phyloP scores from a whole-genome alignment of 495 filamentous ascomycete species.

The Thozetella sp. region DNA sequence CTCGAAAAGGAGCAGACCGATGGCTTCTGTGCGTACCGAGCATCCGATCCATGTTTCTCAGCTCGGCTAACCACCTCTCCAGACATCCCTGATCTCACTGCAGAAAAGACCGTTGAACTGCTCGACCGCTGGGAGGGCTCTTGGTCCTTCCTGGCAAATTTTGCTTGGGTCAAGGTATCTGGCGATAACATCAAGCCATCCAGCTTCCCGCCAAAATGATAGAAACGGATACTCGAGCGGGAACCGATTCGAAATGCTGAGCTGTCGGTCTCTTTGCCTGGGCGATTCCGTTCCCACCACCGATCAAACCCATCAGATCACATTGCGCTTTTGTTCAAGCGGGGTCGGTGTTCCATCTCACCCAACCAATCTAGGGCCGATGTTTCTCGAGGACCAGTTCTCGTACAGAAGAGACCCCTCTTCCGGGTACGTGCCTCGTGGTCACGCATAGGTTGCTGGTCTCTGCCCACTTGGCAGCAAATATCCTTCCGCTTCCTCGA shows the following conservation, averaged over 20 bases:
- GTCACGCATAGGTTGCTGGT: neutral
- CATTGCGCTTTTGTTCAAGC: too few relatives aligned
- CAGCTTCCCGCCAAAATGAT: slow-evolving; percentile 68
- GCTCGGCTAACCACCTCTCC: slow-evolving; percentile 11
- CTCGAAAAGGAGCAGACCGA: slow-evolving; percentile 82
- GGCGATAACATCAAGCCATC: slow-evolving; percentile 57
- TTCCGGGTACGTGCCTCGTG: neutral
- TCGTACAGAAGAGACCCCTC: neutral
- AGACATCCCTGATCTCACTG: slow-evolving; percentile 55
- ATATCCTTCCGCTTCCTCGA: neutral
- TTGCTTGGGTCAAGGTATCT: slow-evolving; percentile 61
- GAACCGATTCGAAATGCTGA: too few relatives aligned
- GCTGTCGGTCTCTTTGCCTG: too few relatives aligned
- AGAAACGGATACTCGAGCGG: too few relatives aligned
- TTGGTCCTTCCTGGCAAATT: slow-evolving; percentile 54
- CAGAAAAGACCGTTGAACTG: slow-evolving; percentile 40
- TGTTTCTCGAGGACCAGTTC: neutral
- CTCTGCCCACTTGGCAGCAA: neutral
- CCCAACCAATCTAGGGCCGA: neutral
- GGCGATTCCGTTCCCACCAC: too few relatives aligned
- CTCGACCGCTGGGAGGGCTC: slow-evolving; percentile 52
- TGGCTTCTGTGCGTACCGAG: slow-evolving; percentile 66
- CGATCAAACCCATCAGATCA: too few relatives aligned
- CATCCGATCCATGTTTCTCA: neutral
- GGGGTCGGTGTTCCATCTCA: too few relatives aligned